These are phyloP conservation scores for Termitomyces sp. DNA, from an alignment of 768 basidiomycete species.

Conservation along the genomic window DNA sequence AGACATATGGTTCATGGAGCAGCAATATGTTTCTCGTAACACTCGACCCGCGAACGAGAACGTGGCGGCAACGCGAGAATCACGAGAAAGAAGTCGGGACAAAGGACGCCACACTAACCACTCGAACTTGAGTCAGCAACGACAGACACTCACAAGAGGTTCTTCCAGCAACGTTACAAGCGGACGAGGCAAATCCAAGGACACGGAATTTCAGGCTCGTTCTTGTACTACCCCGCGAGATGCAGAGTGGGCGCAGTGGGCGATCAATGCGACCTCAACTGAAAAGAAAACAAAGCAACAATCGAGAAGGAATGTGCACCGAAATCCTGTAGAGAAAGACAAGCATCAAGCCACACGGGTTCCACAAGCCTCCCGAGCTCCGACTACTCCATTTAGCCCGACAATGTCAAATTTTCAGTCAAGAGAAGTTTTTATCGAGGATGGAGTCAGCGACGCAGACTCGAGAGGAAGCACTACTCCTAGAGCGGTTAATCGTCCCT, in stretches of 20 bases:
- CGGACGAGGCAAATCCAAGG: not conserved
- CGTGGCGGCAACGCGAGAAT: not conserved
- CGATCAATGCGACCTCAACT: not conserved
- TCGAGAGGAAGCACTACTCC: not conserved
- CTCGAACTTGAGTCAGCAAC: too few relatives aligned
- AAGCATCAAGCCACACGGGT: not conserved
- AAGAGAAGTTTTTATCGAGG: not conserved
- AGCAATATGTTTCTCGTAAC: not conserved
- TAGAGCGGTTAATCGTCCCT: not conserved
- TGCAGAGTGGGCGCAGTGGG: not conserved
- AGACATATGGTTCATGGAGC: not conserved
- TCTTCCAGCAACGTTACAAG: not conserved
- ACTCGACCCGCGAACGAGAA: not conserved
- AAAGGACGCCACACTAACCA: not conserved
- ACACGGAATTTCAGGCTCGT: not conserved
- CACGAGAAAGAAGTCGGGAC: not conserved
- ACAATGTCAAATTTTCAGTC: not conserved
- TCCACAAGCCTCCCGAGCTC: too few relatives aligned
- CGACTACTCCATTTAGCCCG: not conserved
- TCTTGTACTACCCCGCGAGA: not conserved
- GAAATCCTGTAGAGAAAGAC: too few relatives aligned
- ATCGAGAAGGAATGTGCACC: not conserved
- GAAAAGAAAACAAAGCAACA: not conserved
- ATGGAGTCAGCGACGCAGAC: not conserved
- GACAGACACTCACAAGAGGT: not conserved